These are phyloP conservation scores for Teratosphaeria epicoccoides DNA, from an alignment of 2,329 filamentous ascomycete species.

Conservation along the genomic window DNA sequence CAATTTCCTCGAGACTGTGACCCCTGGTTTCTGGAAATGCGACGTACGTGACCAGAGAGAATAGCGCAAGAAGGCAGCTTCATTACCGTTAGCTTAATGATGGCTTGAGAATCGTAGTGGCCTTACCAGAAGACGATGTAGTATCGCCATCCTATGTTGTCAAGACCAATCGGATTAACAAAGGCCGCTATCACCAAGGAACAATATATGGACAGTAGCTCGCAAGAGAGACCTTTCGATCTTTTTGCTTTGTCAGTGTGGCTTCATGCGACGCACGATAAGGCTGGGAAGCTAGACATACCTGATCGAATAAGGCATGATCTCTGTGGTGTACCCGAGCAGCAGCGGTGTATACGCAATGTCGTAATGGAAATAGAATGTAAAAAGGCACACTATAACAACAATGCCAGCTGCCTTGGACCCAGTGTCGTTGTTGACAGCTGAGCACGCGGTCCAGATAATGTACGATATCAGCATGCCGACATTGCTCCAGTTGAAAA, in stretches of 20 bases:
- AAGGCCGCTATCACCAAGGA: conserved; percentile 17
- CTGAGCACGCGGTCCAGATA: conserved; percentile 30
- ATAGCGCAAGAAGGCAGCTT: conserved; percentile 16
- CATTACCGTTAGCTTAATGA: background rate
- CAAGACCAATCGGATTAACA: conserved; percentile 30
- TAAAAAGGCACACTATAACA: conserved; percentile 14
- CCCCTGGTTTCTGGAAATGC: conserved; percentile 22
- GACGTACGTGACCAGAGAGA: conserved; percentile 18
- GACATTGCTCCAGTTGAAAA: conserved; percentile 24
- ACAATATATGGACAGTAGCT: conserved; percentile 17
- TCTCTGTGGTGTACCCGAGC: conserved; percentile 16
- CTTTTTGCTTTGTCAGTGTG: conserved; percentile 1
- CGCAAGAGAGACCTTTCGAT: conserved; percentile 18
- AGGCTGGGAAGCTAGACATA: background rate
- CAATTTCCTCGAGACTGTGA: conserved; percentile 34
- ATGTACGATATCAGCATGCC: conserved; percentile 30
- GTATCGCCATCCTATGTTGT: conserved; percentile 22
- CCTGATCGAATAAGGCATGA: conserved; percentile 14
- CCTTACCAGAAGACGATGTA: conserved; percentile 32
- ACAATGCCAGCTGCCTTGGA: conserved; percentile 13
- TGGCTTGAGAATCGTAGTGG: background rate
- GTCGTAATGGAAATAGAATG: conserved; percentile 15
- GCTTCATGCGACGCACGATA: background rate
- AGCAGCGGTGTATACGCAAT: conserved; percentile 14
- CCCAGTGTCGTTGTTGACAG: conserved; percentile 33